These are phyloP conservation scores for Chlamydomonas sphaeroides DNA, from an alignment of 139 green algal genomes.

Conservation along the genomic window DNA sequence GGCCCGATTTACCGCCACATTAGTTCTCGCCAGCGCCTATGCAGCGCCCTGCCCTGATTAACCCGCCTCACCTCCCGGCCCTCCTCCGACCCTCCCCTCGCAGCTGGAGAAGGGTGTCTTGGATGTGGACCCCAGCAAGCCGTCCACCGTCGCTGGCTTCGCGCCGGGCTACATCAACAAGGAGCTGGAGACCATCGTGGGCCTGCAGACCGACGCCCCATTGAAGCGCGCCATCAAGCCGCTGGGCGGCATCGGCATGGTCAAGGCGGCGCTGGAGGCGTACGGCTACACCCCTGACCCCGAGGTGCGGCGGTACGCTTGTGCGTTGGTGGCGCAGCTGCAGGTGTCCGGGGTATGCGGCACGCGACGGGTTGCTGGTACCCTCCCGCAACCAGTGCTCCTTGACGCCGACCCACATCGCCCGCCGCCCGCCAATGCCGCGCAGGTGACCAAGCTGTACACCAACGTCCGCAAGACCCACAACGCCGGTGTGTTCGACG, in stretches of 20 bases:
- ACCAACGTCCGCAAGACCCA: slow-evolving; percentile 77
- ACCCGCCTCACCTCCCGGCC: no score
- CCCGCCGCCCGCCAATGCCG: no score
- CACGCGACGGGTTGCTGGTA: no score
- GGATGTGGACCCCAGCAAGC: slow-evolving; percentile 66
- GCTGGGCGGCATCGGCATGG: slow-evolving; percentile 74
- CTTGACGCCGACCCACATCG: no score
- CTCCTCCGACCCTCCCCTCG: background rate
- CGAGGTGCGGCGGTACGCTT: slow-evolving; percentile 13
- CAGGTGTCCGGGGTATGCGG: no score
- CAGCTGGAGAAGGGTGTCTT: slow-evolving; percentile 60
- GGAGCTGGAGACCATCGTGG: slow-evolving; percentile 67
- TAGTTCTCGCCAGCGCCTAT: no score
- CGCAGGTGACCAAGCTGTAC: slow-evolving; percentile 58
- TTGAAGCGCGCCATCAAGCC: slow-evolving; percentile 84
- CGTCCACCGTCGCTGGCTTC: slow-evolving; percentile 73
- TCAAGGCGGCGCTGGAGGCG: slow-evolving; percentile 71
- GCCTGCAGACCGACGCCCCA: slow-evolving; percentile 76
- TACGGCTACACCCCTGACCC: slow-evolving; percentile 57
- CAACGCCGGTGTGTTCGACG: slow-evolving; percentile 82
- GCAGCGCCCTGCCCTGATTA: no score
- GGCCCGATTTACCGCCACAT: no score
- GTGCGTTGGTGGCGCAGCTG: no score
- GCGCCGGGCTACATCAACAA: slow-evolving; percentile 75
- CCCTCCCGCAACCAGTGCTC: no score